phyloP scores from a whole-genome alignment of 495 filamentous ascomycete species.

The Lichina pygmaea region DNA sequence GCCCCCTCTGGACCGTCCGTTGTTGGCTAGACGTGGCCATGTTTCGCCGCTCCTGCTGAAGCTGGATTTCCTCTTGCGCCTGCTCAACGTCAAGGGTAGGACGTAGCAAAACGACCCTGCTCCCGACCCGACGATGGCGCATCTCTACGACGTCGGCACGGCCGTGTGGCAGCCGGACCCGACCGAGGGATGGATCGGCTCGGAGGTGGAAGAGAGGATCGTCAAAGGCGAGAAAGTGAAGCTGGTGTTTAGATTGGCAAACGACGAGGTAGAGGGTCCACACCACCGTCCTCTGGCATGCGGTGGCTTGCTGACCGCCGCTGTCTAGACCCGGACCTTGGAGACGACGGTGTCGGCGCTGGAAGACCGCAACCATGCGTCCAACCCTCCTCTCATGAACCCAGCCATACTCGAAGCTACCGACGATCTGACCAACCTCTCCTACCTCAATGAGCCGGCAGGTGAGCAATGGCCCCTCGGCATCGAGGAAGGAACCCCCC shows the following conservation, averaged over 20 bases:
- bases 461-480: conserved; percentile 25
- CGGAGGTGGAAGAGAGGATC: conserved; percentile 72
- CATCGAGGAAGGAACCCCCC: not conserved
- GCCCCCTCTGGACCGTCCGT: too few species aligned
- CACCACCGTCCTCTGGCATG: conserved; percentile 2
- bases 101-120: too few species aligned
- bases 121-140: conserved; percentile 34
- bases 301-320: conserved; percentile 3
- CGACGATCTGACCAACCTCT: conserved; percentile 92
- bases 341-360: conserved; percentile 59
- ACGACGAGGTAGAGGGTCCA: conserved; percentile 49
- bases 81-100: too few species aligned
- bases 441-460: conserved; percentile 93
- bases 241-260: conserved; percentile 64
- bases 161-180: conserved; percentile 93
- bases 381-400: conserved; percentile 86
- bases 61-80: too few species aligned
- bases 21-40: too few species aligned
- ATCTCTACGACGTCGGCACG: conserved; percentile 91
- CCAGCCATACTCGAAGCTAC: conserved; percentile 94
- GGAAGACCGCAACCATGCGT: conserved; percentile 39
- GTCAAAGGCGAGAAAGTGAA: conserved; percentile 63
- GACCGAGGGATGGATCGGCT: conserved; percentile 89
- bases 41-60: too few species aligned
- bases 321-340: conserved; percentile 41